Evolutionary conservation across 345 rosid species (phyloP).

Genomic region (Salix arbutifolia): DNA sequence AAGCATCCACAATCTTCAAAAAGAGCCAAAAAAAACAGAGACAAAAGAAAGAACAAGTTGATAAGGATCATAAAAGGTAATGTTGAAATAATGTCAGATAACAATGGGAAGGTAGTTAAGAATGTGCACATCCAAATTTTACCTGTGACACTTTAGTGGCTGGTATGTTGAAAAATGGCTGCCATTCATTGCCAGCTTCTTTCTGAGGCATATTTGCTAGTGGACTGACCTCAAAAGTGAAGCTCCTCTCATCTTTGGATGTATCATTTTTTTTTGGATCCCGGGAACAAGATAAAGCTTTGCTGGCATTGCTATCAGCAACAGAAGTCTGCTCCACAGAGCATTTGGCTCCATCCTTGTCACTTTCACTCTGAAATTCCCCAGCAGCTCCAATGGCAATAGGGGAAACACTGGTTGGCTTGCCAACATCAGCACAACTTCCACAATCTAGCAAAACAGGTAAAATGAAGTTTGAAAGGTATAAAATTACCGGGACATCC

Average conservation of each 20-base stretch:
- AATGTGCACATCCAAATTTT: conserved; percentile 1
- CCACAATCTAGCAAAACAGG: conserved; percentile 23
- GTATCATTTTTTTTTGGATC: conserved; percentile 38
- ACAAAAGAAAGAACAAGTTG: conserved; percentile 3
- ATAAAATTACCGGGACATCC: conserved; percentile 27
- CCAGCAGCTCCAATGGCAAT: conserved; percentile 33
- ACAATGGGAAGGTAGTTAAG: background rate
- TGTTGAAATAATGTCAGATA: background rate
- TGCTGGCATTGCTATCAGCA: conserved; percentile 21
- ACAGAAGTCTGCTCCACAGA: conserved; percentile 31
- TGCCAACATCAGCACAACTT: conserved; percentile 32
- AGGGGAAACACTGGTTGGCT: conserved; percentile 41
- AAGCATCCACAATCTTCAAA: conserved; percentile 50
- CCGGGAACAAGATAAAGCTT: conserved; percentile 22
- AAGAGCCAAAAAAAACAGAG: conserved; percentile 8
- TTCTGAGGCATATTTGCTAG: conserved; percentile 22
- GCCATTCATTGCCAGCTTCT: conserved; percentile 1
- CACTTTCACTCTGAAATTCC: conserved; percentile 36
- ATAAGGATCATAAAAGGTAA: background rate
- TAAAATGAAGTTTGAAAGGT: conserved; percentile 26
- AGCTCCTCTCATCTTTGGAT: conserved; percentile 45
- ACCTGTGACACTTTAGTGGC: conserved; percentile 41
- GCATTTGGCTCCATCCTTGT: conserved; percentile 32
- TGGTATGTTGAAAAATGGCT: conserved; percentile 31
- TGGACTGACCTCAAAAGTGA: conserved; percentile 46